Evolutionary conservation across 768 basidiomycete genomes (phyloP), one percentile per base, ranked within the genome.

Genomic region (Nidularia pulvinata): DNA sequence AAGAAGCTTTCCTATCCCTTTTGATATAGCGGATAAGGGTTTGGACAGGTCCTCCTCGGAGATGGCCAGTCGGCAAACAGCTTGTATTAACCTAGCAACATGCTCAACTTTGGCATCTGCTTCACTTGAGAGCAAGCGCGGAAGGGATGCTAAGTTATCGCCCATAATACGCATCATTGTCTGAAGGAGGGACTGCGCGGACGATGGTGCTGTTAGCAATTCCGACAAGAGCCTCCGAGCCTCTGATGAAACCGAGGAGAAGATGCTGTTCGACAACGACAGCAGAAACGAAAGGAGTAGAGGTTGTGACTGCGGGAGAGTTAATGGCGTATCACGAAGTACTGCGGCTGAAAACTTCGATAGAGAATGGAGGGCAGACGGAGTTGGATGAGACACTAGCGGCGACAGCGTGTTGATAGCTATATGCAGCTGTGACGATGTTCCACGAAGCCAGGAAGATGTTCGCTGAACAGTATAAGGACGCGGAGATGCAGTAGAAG

Each of bases 361-460:
- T 7, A 96, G 71, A 0, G 83, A 83, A 19, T 69, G 57, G 11
- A 89, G 80, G 5, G 89, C 92, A 3, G 73, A 67, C 2, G 88
- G 77, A 1, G 82, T 90, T 10, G 88, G 84, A 62, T 96, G 93
- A 2, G 81, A 78, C 10, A 89, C 69, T 10, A 93, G 76, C 0
- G 88, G 79, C 1, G 88, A 81, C 16, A 98, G 72, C 0, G 87
- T 74, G 58, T 92, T 90, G 49, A 98, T 65, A 6, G 94, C 92
- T 22, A 93, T 87, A 46, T 89, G 83, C 9, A 98, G 71, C 61
- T 97, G 94, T 5, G 91, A 81, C 2, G 90, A 76, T 1, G 93
- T 94, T 35, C 83, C 93, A 19, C 78, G 80, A 44, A 97, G 78
- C 91, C 95, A 98, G 0, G 86, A 75, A 10, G 82, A 65, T 0